Conservation (phyloP, 1,284 basidiomycete genomes). For the Pseudozyma thailandica region DNA sequence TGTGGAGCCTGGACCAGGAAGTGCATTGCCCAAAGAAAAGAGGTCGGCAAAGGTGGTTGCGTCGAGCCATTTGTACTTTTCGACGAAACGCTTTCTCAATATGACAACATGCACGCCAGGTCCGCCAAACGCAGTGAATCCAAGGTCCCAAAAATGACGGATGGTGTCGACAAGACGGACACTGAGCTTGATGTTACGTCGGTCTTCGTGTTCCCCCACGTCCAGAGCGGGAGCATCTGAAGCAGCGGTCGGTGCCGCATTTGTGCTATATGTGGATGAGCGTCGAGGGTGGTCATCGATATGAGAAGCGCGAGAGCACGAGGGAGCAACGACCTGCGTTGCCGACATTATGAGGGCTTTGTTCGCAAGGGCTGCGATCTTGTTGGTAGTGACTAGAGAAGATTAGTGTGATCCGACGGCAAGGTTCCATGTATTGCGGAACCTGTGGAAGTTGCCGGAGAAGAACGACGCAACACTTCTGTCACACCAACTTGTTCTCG, state of each 20-base stretch:
- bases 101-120: slow-evolving; percentile 51
- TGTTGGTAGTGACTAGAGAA: background rate
- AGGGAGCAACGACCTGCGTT: slow-evolving; percentile 17
- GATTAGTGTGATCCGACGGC: background rate
- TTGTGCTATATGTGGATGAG: slow-evolving; percentile 1
- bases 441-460: too few species aligned
- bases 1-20: slow-evolving; percentile 70
- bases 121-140: slow-evolving; percentile 47
- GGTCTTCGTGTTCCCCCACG: slow-evolving; percentile 13
- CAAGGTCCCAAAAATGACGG: slow-evolving; percentile 56
- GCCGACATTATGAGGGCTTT: slow-evolving; percentile 14
- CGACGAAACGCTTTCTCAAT: slow-evolving; percentile 54
- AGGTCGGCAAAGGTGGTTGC: slow-evolving; percentile 67
- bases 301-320: slow-evolving; percentile 13
- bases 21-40: slow-evolving; percentile 70
- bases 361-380: background rate
- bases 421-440: background rate
- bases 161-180: slow-evolving; percentile 47
- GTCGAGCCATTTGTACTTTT: slow-evolving; percentile 56
- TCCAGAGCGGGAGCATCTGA: slow-evolving; percentile 12
- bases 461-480: too few species aligned
- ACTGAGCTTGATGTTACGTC: slow-evolving; percentile 32
- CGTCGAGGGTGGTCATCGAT: background rate
- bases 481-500: too few species aligned
- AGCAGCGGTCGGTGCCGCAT: slow-evolving; percentile 6